Conservation (phyloP, 2,329 filamentous ascomycete genomes). For the Thelonectria discophora region DNA sequence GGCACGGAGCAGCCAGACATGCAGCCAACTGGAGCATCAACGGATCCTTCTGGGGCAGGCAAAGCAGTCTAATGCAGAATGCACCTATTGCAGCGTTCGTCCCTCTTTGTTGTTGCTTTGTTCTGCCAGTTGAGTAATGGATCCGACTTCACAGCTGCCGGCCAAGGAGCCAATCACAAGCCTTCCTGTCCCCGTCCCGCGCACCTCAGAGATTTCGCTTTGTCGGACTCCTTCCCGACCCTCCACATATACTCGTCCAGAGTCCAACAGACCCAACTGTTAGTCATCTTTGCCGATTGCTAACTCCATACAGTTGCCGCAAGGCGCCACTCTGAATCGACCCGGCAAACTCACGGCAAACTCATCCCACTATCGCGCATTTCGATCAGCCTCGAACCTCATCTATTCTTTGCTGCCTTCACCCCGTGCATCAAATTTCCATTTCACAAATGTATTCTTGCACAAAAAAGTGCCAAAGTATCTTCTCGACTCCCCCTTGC, state of each 20-base stretch:
- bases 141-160: slow-evolving; percentile 27
- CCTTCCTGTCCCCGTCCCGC: slow-evolving; percentile 31
- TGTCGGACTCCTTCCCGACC: slow-evolving; percentile 5
- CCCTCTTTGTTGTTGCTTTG: background rate
- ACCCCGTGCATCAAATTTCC: background rate
- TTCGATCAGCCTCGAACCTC: slow-evolving; percentile 22
- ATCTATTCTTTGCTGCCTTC: background rate
- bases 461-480: background rate
- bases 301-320: slow-evolving; percentile 12
- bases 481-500: background rate
- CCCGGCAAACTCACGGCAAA: slow-evolving; percentile 2
- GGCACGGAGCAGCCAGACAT: slow-evolving; percentile 25
- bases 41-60: slow-evolving; percentile 24
- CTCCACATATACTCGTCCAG: slow-evolving; percentile 20
- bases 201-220: slow-evolving; percentile 25
- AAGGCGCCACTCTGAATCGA: slow-evolving; percentile 28
- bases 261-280: slow-evolving; percentile 7
- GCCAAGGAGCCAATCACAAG: slow-evolving; percentile 28
- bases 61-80: slow-evolving; percentile 20
- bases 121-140: background rate
- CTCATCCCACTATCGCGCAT: background rate
- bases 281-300: slow-evolving; percentile 17
- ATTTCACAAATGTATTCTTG: background rate
- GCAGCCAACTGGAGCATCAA: slow-evolving; percentile 32
- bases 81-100: slow-evolving; percentile 7